Base-by-base conservation (phyloP, 768 basidiomycete species). In the Fomitopsis serialis region DNA sequence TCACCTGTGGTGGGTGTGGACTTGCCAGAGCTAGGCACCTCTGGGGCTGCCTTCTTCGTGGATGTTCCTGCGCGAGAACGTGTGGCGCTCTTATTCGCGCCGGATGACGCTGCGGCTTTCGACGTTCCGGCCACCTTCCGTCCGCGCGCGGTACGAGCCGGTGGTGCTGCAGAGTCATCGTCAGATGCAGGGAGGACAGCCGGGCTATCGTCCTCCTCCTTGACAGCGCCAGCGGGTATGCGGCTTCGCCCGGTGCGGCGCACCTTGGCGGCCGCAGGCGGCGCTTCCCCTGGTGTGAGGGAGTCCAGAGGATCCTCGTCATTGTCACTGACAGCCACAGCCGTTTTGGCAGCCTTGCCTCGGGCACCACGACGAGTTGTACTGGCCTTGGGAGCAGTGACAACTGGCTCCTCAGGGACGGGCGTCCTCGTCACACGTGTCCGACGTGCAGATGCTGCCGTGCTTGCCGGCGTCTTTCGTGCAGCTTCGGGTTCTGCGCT, bases 271-370 rank as follows among this genome's bases (percentile, higher is more conserved):
- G 55, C 52, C 3, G 50, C 43, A 2, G 58, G 51, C n/a, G 49
- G 42, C 35, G 46, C 42, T 15, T 55, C 45, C 17, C 54, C 53
- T 37, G 48, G 58, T 21, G 49, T 45, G 29, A 61, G 48, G 4
- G 57, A 51, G 48, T 61, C 63, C 36, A 63, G 55, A 8, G 59
- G 54, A 48, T 65, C 63, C 4, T 53, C 57, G 12, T 59, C 62
- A 24, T 50, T 55, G 13, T 47, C 58, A 29, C 29, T 48, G 5
- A 35, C 23, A 4, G 48, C 52, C n/a, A 47, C 49, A 40, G 21
- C n/a, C 47, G 54, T 12, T 9, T 52, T 50, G 19, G 46, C 46
- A 34, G 19, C n/a, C 48, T 56, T 17, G 51, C 53, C 43, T 55
- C 45, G 5, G 44, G 55, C 17, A 45, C 23, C 11, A 48, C 32